Evolutionary conservation across 164 flowering plant genomes (phyloP), one percentile per base, ranked within the genome.

Genomic region (Euptelea pleiosperma): DNA sequence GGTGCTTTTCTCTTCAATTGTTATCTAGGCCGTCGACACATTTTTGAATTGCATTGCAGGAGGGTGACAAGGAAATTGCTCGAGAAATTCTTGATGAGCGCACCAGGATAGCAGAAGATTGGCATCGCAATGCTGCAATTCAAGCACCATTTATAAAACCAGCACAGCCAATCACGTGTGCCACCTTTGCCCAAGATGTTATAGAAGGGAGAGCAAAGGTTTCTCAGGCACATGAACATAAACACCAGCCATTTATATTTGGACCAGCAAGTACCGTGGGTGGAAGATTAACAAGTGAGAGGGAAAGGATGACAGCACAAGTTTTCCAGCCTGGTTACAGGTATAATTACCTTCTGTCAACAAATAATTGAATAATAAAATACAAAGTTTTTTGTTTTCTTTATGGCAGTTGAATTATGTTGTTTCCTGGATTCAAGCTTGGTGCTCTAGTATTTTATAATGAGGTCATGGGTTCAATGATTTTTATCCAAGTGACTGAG

Each of bases 151-250:
- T 71, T 59, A 70, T 87, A 49, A 82, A 76, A 71, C 96, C 98
- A 34, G 86, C 90, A 25, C 76, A 71, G 43, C 99, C 99, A 3
- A 91, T 94, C 51, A 91, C 96, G 6, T 94, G 99, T 75, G 96
- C 99, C 25, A 84, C 98, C 39, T 94, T 94, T 82, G 98, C 99
- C 52, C 99, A 87, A 73, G 99, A 94, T 75, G 96, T 91, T 29
- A 11, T 94, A 37, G 98, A 94, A 81, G 99, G 99, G 52, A 87
- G 98, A 73, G 94, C 96, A 15, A 72, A 57, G 26, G 80, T 74
- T 57, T 82, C 94, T 21, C 77, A 89, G 40, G 80, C 74, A 8
- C 96, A 84, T 64, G 96, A 91, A 4, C 99, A 94, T 74, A 85
- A 82, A 64, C 94, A 89, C 76, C 91, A 85, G 62, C 94, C 96